These are phyloP conservation scores for Neurospora terricola DNA, from an alignment of 495 filamentous ascomycete genomes.

Conservation along the genomic window DNA sequence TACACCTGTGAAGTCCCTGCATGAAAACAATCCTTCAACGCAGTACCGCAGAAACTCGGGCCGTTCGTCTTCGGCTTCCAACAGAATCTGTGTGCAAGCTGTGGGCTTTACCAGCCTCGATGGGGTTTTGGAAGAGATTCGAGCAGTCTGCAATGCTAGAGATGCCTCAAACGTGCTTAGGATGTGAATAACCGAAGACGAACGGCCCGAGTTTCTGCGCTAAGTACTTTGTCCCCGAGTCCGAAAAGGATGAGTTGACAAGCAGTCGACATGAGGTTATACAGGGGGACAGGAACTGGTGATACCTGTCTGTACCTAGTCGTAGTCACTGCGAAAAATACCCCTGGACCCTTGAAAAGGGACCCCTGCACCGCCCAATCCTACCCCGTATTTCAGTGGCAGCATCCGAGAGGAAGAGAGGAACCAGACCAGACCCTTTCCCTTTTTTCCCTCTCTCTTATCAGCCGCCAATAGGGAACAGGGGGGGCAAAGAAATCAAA, in stretches of 20 bases:
- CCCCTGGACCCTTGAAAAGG: not conserved
- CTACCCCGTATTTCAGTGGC: not conserved
- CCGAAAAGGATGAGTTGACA: not conserved
- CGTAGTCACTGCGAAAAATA: not conserved
- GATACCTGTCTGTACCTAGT: not conserved
- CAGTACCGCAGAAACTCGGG: not conserved
- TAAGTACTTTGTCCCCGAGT: not conserved
- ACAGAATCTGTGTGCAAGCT: too few relatives aligned
- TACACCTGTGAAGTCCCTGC: not conserved
- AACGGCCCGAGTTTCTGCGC: not conserved
- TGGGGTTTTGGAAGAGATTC: too few relatives aligned
- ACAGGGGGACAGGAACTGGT: not conserved
- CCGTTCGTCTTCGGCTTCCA: not conserved
- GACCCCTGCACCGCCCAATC: not conserved
- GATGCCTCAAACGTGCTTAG: too few relatives aligned
- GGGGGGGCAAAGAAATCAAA: not conserved
- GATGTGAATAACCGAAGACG: too few relatives aligned
- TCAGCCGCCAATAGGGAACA: not conserved
- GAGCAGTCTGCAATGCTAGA: too few relatives aligned
- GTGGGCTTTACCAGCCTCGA: too few relatives aligned
- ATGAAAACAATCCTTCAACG: not conserved
- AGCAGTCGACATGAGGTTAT: not conserved
- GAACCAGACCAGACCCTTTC: not conserved
- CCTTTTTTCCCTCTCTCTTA: not conserved
- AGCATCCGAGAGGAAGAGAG: not conserved